Percentiles rank a stretch among this genome's conserved stretches.
phyloP scores from a whole-genome alignment of 1,284 basidiomycete genomes.

The Leccinum fuscescens region DNA sequence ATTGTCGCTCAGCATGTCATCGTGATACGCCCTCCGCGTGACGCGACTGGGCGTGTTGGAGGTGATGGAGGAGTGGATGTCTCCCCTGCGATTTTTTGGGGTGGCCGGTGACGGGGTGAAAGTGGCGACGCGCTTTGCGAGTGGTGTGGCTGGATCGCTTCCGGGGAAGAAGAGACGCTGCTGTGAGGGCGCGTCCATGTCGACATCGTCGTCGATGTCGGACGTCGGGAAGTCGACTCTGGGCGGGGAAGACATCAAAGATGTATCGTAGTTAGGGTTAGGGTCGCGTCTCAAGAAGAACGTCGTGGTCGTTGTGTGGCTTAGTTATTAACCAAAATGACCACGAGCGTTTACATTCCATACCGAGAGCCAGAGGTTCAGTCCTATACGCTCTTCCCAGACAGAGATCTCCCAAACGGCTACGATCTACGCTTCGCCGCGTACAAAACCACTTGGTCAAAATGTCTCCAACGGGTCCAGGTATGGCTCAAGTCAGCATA shows the following conservation, averaged over 20 bases:
- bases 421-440: conserved; percentile 44
- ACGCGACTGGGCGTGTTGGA: conserved; percentile 26
- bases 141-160: conserved; percentile 45
- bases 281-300: conserved; percentile 16
- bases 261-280: conserved; percentile 44
- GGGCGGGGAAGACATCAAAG: conserved; percentile 67
- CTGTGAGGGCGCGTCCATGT: conserved; percentile 46
- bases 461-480: conserved; percentile 46
- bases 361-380: conserved; percentile 20
- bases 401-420: conserved; percentile 42
- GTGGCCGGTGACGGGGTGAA: conserved; percentile 25
- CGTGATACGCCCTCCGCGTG: conserved; percentile 21
- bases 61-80: conserved; percentile 28
- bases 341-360: conserved; percentile 36
- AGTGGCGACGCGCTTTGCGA: conserved; percentile 49
- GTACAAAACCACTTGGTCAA: conserved; percentile 50
- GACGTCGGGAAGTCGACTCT: conserved; percentile 65
- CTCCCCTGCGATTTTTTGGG: conserved; percentile 27
- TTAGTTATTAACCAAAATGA: conserved; percentile 21
- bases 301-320: too few relatives aligned
- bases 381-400: conserved; percentile 23
- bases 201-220: conserved; percentile 48
- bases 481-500: conserved; percentile 30
- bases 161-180: conserved; percentile 29
- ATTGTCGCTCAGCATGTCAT: conserved; percentile 30